A percentile compares a stretch with the other conserved stretches of the same genome.
These are phyloP conservation scores for Reutealis trisperma DNA, from an alignment of 345 rosid genomes.

Conservation along the genomic window DNA sequence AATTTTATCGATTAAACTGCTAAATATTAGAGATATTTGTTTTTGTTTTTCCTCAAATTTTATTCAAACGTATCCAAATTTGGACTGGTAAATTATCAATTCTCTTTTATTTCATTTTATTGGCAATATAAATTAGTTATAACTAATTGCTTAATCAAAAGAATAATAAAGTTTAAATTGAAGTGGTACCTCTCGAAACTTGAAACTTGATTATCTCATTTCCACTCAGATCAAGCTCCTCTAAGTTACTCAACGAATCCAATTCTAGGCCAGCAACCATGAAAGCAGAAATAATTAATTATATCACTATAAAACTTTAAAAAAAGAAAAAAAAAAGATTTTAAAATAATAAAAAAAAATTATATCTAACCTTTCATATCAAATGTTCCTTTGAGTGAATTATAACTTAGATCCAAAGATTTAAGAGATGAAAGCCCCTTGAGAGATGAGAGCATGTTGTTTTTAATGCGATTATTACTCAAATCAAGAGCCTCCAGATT, in stretches of 20 bases:
- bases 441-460: background rate
- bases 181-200: conserved; percentile 12
- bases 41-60: too few relatives aligned
- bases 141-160: too few relatives aligned
- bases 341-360: background rate
- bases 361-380: background rate
- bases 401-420: background rate
- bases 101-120: too few relatives aligned
- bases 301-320: background rate
- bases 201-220: conserved; percentile 4
- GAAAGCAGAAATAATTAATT: background rate
- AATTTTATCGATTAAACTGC: too few relatives aligned
- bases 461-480: background rate
- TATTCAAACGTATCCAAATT: too few relatives aligned
- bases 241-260: background rate
- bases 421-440: background rate
- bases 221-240: background rate
- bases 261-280: background rate
- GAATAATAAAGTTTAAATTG: too few relatives aligned
- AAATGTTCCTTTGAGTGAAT: background rate
- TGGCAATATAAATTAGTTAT: too few relatives aligned
- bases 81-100: too few relatives aligned
- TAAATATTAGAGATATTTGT: too few relatives aligned
- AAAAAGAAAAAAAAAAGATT: background rate
- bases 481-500: background rate